A percentile compares a stretch with the other conserved stretches of the same genome.
phyloP scores from a whole-genome alignment of 495 filamentous ascomycete species.

The Trichoderma erinaceum region DNA sequence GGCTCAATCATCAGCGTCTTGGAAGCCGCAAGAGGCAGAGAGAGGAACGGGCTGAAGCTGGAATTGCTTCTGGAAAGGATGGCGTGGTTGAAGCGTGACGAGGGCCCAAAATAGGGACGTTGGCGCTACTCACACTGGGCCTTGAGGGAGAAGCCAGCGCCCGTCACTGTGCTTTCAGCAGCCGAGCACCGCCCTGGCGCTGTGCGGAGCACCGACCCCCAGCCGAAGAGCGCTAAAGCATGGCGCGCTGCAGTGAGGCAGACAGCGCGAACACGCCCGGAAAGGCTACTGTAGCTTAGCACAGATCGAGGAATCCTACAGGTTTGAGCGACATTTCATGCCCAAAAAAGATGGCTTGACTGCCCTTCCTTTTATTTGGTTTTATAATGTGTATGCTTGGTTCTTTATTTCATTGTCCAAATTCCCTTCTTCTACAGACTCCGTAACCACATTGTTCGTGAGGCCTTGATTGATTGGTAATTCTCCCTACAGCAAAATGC shows the following conservation, averaged over 20 bases:
- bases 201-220: neutral
- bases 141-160: neutral
- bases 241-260: neutral
- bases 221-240: neutral
- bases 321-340: too few relatives aligned
- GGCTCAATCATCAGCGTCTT: neutral
- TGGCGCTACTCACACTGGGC: neutral
- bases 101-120: neutral
- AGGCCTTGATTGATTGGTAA: too few relatives aligned
- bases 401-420: too few relatives aligned
- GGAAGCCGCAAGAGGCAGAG: neutral
- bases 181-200: slow-evolving; percentile 4
- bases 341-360: too few relatives aligned
- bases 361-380: too few relatives aligned
- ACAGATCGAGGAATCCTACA: too few relatives aligned
- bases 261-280: too few relatives aligned
- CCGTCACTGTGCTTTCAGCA: neutral
- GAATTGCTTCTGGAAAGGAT: neutral
- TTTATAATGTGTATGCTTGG: too few relatives aligned
- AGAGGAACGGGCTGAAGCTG: neutral
- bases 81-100: slow-evolving; percentile 4
- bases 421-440: too few relatives aligned
- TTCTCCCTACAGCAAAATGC: too few relatives aligned
- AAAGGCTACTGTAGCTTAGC: too few relatives aligned
- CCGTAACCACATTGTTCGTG: too few relatives aligned